These are phyloP conservation scores for Dioscorea dumetorum DNA, from an alignment of 106 monocot genomes.

Conservation along the genomic window DNA sequence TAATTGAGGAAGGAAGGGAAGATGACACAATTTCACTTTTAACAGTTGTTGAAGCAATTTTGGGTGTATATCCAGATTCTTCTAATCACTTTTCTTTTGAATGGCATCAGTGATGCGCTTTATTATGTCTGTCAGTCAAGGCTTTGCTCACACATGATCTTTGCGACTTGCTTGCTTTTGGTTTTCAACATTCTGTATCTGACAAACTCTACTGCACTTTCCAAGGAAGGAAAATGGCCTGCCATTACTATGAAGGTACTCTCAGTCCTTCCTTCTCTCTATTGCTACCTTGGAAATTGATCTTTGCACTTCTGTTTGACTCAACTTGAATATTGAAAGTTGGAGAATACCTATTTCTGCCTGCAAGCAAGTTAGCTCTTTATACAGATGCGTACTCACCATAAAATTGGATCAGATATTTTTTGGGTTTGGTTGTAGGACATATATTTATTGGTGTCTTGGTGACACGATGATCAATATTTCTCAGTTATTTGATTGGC, in stretches of 20 bases:
- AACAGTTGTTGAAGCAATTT: conserved; percentile 47
- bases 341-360: too few relatives aligned
- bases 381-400: too few relatives aligned
- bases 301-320: too few relatives aligned
- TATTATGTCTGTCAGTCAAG: conserved; percentile 20
- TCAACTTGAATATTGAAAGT: too few relatives aligned
- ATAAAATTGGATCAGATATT: too few relatives aligned
- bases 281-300: too few relatives aligned
- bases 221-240: conserved; percentile 47
- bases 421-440: too few relatives aligned
- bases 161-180: conserved; percentile 27
- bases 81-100: conserved; percentile 49
- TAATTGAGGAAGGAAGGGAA: conserved; percentile 28
- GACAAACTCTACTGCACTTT: conserved; percentile 23
- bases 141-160: conserved; percentile 18
- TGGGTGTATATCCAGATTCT: conserved; percentile 50
- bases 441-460: too few relatives aligned
- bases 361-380: too few relatives aligned
- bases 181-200: conserved; percentile 60
- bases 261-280: neutral
- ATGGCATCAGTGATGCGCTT: conserved; percentile 40
- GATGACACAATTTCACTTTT: conserved; percentile 45
- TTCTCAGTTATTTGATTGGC: neutral
- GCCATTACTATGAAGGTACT: conserved; percentile 61
- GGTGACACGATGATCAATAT: too few relatives aligned